Conservation (phyloP, 139 green algal genomes). For the Coccomyxa sp. region DNA sequence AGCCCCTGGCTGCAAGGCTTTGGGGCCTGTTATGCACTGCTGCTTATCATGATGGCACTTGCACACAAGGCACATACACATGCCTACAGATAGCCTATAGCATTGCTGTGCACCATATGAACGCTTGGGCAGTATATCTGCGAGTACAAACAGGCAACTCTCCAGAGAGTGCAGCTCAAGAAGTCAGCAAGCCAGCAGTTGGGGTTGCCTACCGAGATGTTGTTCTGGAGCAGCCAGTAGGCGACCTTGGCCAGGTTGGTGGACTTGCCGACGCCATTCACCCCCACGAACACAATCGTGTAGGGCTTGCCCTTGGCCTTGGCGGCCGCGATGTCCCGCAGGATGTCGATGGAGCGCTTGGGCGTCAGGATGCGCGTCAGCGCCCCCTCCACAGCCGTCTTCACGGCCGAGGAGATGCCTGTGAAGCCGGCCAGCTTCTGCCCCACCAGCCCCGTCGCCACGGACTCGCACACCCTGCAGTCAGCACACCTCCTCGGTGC, state of each 20-base stretch:
- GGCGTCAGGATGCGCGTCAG: constrained; percentile 81
- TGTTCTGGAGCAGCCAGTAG: constrained; percentile 91
- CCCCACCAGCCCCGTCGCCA: constrained; percentile 75
- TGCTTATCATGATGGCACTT: too few relatives aligned
- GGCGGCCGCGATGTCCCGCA: constrained; percentile 59
- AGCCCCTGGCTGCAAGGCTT: too few relatives aligned
- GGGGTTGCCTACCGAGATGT: constrained; percentile 38
- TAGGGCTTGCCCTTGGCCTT: constrained; percentile 74
- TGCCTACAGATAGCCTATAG: too few relatives aligned
- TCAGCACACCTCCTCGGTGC: too few relatives aligned
- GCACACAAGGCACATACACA: too few relatives aligned
- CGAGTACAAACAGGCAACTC: too few relatives aligned
- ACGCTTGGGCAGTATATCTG: too few relatives aligned
- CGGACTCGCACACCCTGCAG: constrained; percentile 65
- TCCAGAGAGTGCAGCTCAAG: too few relatives aligned
- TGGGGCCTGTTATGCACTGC: too few relatives aligned
- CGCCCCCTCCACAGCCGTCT: constrained; percentile 71
- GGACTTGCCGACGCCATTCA: constrained; percentile 99
- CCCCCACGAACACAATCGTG: constrained; percentile 94
- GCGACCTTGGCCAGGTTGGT: constrained; percentile 98
- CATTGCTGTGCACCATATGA: too few relatives aligned
- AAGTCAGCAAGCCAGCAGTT: too few relatives aligned
- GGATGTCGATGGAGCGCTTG: constrained; percentile 66
- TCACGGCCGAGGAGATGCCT: constrained; percentile 69
- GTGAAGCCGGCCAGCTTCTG: constrained; percentile 86